Percentiles rank a stretch among this genome's conserved stretches.
Conservation (phyloP, 2,329 filamentous ascomycete genomes). For the Xylariaceae sp. region DNA sequence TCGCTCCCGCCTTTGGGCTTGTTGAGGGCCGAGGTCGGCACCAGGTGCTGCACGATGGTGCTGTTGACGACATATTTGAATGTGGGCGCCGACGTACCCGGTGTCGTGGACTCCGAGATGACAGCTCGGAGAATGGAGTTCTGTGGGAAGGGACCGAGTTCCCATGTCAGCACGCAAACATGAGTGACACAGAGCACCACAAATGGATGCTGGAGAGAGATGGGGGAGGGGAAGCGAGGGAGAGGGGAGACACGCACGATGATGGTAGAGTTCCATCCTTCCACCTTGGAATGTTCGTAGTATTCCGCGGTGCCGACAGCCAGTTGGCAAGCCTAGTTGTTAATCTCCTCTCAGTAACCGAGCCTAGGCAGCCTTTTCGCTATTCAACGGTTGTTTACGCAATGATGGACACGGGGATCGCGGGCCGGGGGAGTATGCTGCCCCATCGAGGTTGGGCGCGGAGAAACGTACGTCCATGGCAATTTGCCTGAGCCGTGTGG, state of each 20-base stretch:
- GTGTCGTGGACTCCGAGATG: slow-evolving; percentile 66
- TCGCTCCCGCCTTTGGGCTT: slow-evolving; percentile 49
- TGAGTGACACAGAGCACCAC: background rate
- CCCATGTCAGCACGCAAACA: background rate
- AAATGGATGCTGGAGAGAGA: background rate
- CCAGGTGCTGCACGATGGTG: slow-evolving; percentile 93
- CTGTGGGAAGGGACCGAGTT: slow-evolving; percentile 36
- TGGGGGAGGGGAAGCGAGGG: slow-evolving; percentile 2
- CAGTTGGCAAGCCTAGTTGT: slow-evolving; percentile 68
- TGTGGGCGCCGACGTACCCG: slow-evolving; percentile 51
- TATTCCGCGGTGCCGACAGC: slow-evolving; percentile 68
- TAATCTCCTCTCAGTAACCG: background rate
- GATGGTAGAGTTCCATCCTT: slow-evolving; percentile 85
- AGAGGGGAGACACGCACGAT: slow-evolving; percentile 60
- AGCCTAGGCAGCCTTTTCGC: background rate
- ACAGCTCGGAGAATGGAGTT: slow-evolving; percentile 72
- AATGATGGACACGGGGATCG: slow-evolving; percentile 2
- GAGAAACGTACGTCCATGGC: slow-evolving; percentile 64
- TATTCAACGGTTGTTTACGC: slow-evolving; percentile 15
- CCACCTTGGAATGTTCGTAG: slow-evolving; percentile 84
- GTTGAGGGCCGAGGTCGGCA: slow-evolving; percentile 60
- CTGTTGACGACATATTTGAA: slow-evolving; percentile 98
- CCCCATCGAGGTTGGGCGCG: too few relatives aligned
- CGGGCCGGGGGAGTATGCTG: too few relatives aligned
- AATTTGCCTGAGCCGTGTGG: slow-evolving; percentile 77